phyloP scores from a whole-genome alignment of 2,329 filamentous ascomycete species.

The Colletotrichum sp. region DNA sequence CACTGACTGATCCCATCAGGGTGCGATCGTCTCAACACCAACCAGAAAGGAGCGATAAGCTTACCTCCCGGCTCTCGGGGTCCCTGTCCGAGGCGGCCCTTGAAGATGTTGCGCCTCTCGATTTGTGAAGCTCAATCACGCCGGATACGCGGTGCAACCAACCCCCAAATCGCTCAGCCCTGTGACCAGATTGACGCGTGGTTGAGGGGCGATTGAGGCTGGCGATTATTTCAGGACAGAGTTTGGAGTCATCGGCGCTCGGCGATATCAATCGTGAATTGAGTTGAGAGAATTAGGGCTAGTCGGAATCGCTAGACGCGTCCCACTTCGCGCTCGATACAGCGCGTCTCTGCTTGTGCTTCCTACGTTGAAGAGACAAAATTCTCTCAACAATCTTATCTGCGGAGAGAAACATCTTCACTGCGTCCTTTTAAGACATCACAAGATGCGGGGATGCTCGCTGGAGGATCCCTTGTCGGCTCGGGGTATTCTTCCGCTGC shows the following conservation, averaged over 20 bases:
- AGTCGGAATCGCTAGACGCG: not conserved
- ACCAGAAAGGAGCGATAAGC: conserved; percentile 12
- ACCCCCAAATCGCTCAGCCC: not conserved
- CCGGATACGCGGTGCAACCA: not conserved
- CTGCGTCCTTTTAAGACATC: not conserved
- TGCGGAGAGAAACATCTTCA: not conserved
- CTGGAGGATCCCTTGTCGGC: not conserved
- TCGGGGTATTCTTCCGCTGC: not conserved
- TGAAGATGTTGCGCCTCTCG: not conserved
- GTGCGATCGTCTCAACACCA: not conserved
- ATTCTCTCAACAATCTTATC: not conserved
- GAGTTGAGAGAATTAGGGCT: not conserved
- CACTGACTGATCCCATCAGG: not conserved
- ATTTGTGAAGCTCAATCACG: not conserved
- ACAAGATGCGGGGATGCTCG: not conserved
- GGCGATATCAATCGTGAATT: not conserved
- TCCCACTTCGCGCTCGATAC: conserved; percentile 6
- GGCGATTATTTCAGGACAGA: not conserved
- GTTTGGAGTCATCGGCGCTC: not conserved
- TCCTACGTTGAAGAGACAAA: not conserved
- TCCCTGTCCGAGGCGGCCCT: not conserved
- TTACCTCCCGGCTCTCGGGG: not conserved
- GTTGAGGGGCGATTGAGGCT: not conserved
- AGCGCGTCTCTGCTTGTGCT: not conserved
- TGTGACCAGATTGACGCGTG: not conserved